Percentiles rank a stretch among this genome's conserved stretches.
These are phyloP conservation scores for Brasenia schreberi DNA, from an alignment of 164 flowering plant species.

Conservation along the genomic window DNA sequence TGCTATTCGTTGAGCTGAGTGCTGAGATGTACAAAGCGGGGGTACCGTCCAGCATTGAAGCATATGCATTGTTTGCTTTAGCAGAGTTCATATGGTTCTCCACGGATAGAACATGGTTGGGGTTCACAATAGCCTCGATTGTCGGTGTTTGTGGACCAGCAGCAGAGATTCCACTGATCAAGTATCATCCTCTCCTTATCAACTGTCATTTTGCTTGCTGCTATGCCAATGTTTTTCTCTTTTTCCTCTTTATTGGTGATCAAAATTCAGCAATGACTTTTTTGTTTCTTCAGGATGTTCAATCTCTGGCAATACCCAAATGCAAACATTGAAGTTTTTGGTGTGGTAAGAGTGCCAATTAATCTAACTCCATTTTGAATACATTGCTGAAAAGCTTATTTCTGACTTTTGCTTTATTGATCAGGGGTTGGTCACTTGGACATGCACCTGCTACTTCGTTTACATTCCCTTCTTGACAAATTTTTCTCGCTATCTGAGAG, in stretches of 20 bases:
- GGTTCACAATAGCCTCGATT: slow-evolving; percentile 65
- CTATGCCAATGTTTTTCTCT: not conserved
- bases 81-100: slow-evolving; percentile 67
- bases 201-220: not conserved
- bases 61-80: slow-evolving; percentile 58
- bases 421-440: slow-evolving; percentile 80
- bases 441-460: slow-evolving; percentile 75
- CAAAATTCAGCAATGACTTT: not conserved
- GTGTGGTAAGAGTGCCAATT: slow-evolving; percentile 31
- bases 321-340: slow-evolving; percentile 61
- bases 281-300: slow-evolving; percentile 34
- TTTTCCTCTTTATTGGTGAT: not conserved
- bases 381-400: not conserved
- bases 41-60: slow-evolving; percentile 57
- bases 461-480: slow-evolving; percentile 64
- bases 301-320: slow-evolving; percentile 82
- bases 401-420: slow-evolving; percentile 4
- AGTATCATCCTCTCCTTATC: slow-evolving; percentile 13
- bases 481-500: slow-evolving; percentile 59
- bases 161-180: slow-evolving; percentile 84
- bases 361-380: not conserved
- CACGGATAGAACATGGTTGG: slow-evolving; percentile 52
- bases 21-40: slow-evolving; percentile 85
- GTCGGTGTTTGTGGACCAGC: slow-evolving; percentile 66
- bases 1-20: slow-evolving; percentile 58